These are phyloP conservation scores for Didymosphaeria variabile DNA, from an alignment of 2,329 filamentous ascomycete species.

Conservation along the genomic window DNA sequence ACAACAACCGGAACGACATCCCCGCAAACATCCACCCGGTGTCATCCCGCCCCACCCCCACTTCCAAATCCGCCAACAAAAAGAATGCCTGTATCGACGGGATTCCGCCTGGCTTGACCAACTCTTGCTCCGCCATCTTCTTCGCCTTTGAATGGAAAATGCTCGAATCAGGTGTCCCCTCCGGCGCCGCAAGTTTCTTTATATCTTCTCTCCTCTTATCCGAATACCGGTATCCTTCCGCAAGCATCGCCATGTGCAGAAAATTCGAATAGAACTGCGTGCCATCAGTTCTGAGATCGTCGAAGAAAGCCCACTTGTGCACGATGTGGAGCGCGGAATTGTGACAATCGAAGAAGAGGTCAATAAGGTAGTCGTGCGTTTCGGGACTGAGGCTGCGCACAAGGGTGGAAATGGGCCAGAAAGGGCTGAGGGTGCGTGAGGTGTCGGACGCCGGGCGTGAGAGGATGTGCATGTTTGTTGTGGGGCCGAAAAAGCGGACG, in stretches of 20 bases:
- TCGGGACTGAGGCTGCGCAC: constrained; percentile 53
- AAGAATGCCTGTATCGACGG: constrained; percentile 60
- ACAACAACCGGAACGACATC: constrained; percentile 34
- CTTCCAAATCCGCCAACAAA: constrained; percentile 61
- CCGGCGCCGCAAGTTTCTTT: constrained; percentile 53
- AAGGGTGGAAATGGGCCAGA: constrained; percentile 55
- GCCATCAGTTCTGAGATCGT: constrained; percentile 53
- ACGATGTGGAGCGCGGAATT: constrained; percentile 59
- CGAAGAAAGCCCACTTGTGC: constrained; percentile 57
- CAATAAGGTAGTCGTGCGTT: constrained; percentile 60
- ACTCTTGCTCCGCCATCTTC: constrained; percentile 59
- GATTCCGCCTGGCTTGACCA: constrained; percentile 60
- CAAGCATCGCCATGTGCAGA: constrained; percentile 59
- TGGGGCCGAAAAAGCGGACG: constrained; percentile 60
- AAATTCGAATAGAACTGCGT: constrained; percentile 58
- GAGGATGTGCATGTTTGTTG: constrained; percentile 60
- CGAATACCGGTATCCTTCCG: constrained; percentile 60
- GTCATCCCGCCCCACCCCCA: constrained; percentile 60
- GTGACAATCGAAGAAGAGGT: constrained; percentile 59
- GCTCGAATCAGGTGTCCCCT: constrained; percentile 55
- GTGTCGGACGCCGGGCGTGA: constrained; percentile 38
- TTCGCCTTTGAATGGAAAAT: constrained; percentile 60
- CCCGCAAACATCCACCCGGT: constrained; percentile 63
- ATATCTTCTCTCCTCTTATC: constrained; percentile 59
- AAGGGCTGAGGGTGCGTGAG: constrained; percentile 48